These are phyloP conservation scores for Pseudogymnoascus verrucosus DNA, from an alignment of 2,329 filamentous ascomycete species.

Conservation along the genomic window DNA sequence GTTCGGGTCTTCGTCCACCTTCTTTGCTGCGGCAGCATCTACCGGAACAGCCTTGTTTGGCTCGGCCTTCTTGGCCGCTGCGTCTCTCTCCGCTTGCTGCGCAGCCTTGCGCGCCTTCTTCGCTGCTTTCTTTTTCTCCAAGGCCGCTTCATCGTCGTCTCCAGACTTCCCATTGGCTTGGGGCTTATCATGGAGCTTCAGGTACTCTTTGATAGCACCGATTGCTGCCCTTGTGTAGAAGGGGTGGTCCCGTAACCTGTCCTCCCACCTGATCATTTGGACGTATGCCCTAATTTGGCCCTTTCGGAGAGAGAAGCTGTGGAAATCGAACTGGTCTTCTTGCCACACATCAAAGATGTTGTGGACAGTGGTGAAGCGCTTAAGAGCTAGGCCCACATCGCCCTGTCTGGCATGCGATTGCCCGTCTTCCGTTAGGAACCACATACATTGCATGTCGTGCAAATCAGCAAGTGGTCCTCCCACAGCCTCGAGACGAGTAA, in stretches of 20 bases:
- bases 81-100: conserved; percentile 65
- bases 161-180: conserved; percentile 54
- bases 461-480: conserved; percentile 86
- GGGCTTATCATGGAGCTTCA: conserved; percentile 70
- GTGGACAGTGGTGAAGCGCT: conserved; percentile 80
- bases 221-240: conserved; percentile 84
- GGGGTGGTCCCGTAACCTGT: conserved; percentile 81
- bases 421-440: conserved; percentile 93
- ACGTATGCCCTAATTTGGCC: conserved; percentile 92
- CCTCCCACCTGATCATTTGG: conserved; percentile 95
- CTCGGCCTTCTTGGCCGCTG: conserved; percentile 74
- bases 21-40: conserved; percentile 61
- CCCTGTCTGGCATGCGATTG: conserved; percentile 78
- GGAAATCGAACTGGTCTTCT: conserved; percentile 98
- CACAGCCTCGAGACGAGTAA: conserved; percentile 83
- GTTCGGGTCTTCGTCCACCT: conserved; percentile 82
- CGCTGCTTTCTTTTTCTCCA: conserved; percentile 74
- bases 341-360: conserved; percentile 97
- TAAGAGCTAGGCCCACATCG: conserved; percentile 78
- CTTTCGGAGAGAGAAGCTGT: conserved; percentile 93
- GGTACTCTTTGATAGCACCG: conserved; percentile 71
- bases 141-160: conserved; percentile 43
- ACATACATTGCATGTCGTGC: conserved; percentile 96
- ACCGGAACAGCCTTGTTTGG: conserved; percentile 64
- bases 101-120: conserved; percentile 87